Evolutionary conservation across 192 early-diverging fungal genomes (phyloP).

Genomic region (Backusella mclennaniae): DNA sequence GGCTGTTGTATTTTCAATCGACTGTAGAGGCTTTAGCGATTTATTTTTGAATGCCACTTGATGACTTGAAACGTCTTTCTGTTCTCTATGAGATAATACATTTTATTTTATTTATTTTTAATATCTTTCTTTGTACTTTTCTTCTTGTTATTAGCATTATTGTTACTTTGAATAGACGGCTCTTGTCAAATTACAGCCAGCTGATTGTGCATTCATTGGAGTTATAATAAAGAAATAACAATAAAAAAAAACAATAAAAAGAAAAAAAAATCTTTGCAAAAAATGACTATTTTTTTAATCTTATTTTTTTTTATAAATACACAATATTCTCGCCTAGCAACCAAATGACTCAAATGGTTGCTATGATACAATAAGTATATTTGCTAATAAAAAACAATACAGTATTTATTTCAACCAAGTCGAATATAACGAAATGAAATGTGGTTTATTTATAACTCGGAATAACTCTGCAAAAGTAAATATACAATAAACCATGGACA

Average conservation of each 20-base stretch:
- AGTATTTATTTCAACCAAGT: not conserved
- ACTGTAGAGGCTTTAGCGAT: not conserved
- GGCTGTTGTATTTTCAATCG: not conserved
- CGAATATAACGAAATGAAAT: not conserved
- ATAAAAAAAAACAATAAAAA: not conserved
- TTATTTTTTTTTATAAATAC: not conserved
- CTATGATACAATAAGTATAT: not conserved
- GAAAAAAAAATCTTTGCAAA: not conserved
- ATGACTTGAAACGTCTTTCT: not conserved
- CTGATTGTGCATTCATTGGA: not conserved
- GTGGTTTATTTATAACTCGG: not conserved
- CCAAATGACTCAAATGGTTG: slow-evolving; percentile 1
- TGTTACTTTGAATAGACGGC: not conserved
- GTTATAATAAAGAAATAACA: not conserved
- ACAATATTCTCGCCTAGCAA: not conserved
- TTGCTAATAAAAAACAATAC: not conserved
- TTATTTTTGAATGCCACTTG: not conserved
- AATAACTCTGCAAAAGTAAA: not conserved
- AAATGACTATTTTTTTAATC: not conserved
- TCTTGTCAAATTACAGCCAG: not conserved
- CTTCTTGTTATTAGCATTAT: not conserved
- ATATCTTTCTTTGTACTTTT: not conserved
- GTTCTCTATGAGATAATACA: not conserved
- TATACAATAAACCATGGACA: not conserved
- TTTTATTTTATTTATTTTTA: not conserved